Conservation (phyloP, 1,284 basidiomycete species). For the Earliella scabrosa region DNA sequence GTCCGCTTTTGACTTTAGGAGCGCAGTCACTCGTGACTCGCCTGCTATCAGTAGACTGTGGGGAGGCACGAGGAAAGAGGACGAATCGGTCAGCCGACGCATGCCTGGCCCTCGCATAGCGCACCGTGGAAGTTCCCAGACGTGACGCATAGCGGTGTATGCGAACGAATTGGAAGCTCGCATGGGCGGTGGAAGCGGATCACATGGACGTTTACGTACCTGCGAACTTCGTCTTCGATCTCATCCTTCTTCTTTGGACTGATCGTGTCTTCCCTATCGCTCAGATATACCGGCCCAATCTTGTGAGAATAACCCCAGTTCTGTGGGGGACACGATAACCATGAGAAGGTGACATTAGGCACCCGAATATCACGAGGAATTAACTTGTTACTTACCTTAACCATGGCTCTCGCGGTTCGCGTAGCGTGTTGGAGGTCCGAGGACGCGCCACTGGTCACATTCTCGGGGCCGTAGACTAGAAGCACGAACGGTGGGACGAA, state of each 20-base stretch:
- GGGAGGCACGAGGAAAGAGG: conserved; percentile 9
- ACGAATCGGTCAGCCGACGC: conserved; percentile 23
- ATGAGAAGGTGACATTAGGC: conserved; percentile 11
- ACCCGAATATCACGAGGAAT: conserved; percentile 14
- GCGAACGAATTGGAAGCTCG: conserved; percentile 12
- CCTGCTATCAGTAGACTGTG: conserved; percentile 75
- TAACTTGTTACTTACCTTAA: conserved; percentile 63
- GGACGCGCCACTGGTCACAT: conserved; percentile 89
- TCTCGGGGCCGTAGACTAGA: conserved; percentile 85
- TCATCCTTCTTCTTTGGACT: conserved; percentile 78
- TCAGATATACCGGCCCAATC: conserved; percentile 84
- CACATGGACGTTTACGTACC: conserved; percentile 51
- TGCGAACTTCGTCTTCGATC: conserved; percentile 84
- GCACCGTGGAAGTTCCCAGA: conserved; percentile 4
- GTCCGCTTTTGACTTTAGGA: conserved; percentile 74
- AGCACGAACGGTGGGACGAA: not conserved
- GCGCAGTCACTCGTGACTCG: conserved; percentile 67
- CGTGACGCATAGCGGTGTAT: conserved; percentile 3
- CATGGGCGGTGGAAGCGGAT: conserved; percentile 11
- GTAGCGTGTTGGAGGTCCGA: conserved; percentile 86
- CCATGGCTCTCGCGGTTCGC: conserved; percentile 83
- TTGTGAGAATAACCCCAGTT: conserved; percentile 86
- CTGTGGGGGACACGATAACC: conserved; percentile 20
- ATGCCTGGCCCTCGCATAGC: conserved; percentile 14
- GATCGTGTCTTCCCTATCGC: conserved; percentile 68